Evolutionary conservation across 2,329 filamentous ascomycete genomes (phyloP).

Genomic region (Colletotrichum cordylinicola): DNA sequence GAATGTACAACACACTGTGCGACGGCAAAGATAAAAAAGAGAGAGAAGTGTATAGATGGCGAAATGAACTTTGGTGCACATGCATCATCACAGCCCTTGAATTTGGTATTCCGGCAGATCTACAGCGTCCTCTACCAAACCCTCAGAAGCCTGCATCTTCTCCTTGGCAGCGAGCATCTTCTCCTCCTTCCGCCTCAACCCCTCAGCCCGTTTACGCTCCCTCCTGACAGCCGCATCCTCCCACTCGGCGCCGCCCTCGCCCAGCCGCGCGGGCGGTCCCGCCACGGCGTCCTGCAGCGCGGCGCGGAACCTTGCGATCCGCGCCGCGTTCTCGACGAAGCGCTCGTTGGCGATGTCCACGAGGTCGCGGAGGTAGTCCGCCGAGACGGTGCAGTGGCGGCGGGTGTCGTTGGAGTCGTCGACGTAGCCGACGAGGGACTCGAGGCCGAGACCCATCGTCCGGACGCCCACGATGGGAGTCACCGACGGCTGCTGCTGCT

Average conservation of each 20-base stretch:
- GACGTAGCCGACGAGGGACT: conserved; percentile 75
- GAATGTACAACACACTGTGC: conserved; percentile 37
- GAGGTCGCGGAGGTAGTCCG: conserved; percentile 71
- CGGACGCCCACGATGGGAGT: conserved; percentile 84
- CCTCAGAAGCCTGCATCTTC: not conserved
- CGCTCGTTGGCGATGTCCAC: conserved; percentile 75
- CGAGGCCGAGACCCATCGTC: conserved; percentile 81
- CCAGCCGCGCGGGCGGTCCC: conserved; percentile 28
- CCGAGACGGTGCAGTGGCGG: conserved; percentile 59
- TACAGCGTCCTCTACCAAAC: not conserved
- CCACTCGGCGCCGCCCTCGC: conserved; percentile 48
- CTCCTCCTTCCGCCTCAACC: conserved; percentile 57
- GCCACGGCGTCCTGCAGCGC: conserved; percentile 48
- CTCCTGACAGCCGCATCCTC: conserved; percentile 58
- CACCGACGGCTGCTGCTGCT: conserved; percentile 31
- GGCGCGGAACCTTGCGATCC: conserved; percentile 68
- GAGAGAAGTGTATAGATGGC: conserved; percentile 18
- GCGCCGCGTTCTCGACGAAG: conserved; percentile 71
- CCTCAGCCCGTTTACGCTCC: conserved; percentile 64
- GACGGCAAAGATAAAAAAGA: conserved; percentile 19
- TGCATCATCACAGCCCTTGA: conserved; percentile 2
- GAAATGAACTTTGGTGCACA: not conserved
- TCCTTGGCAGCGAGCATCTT: conserved; percentile 33
- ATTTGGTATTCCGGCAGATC: conserved; percentile 5
- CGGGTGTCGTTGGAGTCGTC: conserved; percentile 40